Evolutionary conservation across 768 basidiomycete species (phyloP).

Genomic region (Suillus occidentalis): DNA sequence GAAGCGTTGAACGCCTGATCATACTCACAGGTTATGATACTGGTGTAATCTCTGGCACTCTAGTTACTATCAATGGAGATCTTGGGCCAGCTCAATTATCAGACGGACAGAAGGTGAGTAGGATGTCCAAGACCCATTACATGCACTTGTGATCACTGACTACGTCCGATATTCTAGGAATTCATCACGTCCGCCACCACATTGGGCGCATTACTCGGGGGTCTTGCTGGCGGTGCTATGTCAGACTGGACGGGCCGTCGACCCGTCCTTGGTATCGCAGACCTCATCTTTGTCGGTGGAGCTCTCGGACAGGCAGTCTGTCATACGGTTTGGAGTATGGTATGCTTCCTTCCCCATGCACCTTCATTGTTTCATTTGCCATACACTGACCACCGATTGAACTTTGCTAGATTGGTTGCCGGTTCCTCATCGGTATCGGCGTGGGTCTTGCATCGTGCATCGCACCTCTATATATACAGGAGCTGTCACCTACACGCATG

Average conservation of each 20-base stretch:
- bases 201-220: constrained; percentile 75
- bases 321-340: constrained; percentile 72
- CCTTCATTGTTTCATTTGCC: background rate
- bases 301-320: constrained; percentile 71
- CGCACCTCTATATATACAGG: constrained; percentile 82
- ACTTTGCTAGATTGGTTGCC: constrained; percentile 55
- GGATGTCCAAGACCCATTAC: background rate
- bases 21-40: constrained; percentile 67
- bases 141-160: background rate
- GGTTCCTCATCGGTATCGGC: constrained; percentile 73
- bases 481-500: constrained; percentile 72
- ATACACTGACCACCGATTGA: background rate
- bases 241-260: constrained; percentile 73
- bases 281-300: constrained; percentile 73
- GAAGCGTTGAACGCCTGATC: constrained; percentile 5
- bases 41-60: constrained; percentile 78
- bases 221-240: constrained; percentile 63
- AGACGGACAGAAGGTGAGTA: constrained; percentile 58
- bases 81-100: constrained; percentile 58
- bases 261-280: constrained; percentile 63
- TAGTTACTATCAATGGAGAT: constrained; percentile 70
- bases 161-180: constrained; percentile 45
- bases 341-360: constrained; percentile 26
- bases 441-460: constrained; percentile 78
- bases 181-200: constrained; percentile 81